Base-by-base conservation (phyloP, 208 protist species). In the Wallacemonas sp. region DNA sequence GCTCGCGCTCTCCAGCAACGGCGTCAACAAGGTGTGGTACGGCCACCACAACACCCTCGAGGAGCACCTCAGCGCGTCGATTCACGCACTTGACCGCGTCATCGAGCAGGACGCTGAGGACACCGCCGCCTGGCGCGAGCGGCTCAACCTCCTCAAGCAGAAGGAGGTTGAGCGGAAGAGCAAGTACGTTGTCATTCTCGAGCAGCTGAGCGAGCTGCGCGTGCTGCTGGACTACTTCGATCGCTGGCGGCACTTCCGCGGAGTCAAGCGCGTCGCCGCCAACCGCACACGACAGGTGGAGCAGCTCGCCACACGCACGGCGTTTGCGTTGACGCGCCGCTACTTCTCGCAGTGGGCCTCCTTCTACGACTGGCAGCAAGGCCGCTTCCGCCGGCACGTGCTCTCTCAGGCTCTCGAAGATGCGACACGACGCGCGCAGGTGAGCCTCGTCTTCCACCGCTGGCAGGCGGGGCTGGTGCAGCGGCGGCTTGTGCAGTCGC, bases 1-100 rank as follows among this genome's bases (percentile, higher is more conserved):
- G 39, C 71, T 94, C 11, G 82, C 84, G 11, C 63, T 97, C 8
- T 88, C 88, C 18, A 95, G 86, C 74, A 93, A 93, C 69, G 88
- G 88, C 18, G 71, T 91, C 5, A 97, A 94, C 74, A 94, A 89
- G 59, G 78, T 94, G 3, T 97, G 92, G 90, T 92, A 88, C 72
- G 77, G 72, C 20, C 83, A 89, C 48, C 68, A 75, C 45, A 97
- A 97, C 64, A 68, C 55, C 0, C 42, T 92, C 11, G 90, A 95
- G 65, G 87, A 92, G 22, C 49, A 72, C 18, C 61, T 94, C 49
- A 59, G 71, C 16, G 36, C 79, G 32, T 81, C 87, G 22, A 85
- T 93, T 28, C 23, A 68, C 14, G 50, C 65, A 1, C 67, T 97
- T 16, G 76, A 93, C 23, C 62, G 70, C 26, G 74, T 95, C 45